Conservation (phyloP, 2,329 filamentous ascomycete species). For the Trichothecium sympodiale region DNA sequence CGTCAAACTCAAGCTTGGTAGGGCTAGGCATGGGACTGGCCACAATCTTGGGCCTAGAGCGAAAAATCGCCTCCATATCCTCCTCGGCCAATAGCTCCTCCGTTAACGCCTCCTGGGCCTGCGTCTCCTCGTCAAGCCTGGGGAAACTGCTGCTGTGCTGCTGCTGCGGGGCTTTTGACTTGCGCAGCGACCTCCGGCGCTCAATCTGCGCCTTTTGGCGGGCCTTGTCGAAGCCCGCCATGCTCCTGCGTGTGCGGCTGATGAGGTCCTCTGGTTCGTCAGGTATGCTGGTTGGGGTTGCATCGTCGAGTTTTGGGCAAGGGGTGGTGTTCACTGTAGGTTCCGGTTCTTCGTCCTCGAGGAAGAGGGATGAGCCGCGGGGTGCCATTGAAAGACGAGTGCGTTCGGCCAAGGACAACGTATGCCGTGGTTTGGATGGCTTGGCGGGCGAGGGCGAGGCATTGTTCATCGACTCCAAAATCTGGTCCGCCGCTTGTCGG, state of each 20-base stretch:
- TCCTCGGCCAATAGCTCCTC: conserved; percentile 62
- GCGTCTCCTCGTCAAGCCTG: conserved; percentile 32
- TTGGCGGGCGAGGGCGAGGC: conserved; percentile 48
- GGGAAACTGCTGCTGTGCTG: conserved; percentile 34
- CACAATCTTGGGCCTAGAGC: conserved; percentile 69
- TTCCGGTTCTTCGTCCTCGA: conserved; percentile 19
- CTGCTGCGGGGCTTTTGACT: conserved; percentile 24
- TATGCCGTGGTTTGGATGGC: conserved; percentile 34
- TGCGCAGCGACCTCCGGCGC: conserved; percentile 37
- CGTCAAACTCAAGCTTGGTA: conserved; percentile 13
- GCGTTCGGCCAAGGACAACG: conserved; percentile 60
- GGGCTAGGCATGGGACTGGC: conserved; percentile 56
- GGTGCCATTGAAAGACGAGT: conserved; percentile 69
- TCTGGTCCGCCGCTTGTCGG: conserved; percentile 43
- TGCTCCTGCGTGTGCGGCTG: conserved; percentile 47
- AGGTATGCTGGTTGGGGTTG: conserved; percentile 10
- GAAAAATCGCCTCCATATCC: conserved; percentile 77
- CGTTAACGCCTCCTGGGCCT: conserved; percentile 36
- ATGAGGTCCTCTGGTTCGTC: conserved; percentile 37
- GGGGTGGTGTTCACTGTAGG: conserved; percentile 8
- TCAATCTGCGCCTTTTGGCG: conserved; percentile 50
- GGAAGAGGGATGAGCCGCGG: conserved; percentile 33
- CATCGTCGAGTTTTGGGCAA: conserved; percentile 10
- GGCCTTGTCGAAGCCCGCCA: conserved; percentile 51
- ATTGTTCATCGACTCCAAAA: conserved; percentile 41